phyloP scores from a whole-genome alignment of 2,329 filamentous ascomycete genomes.

The Chrysoporthe deuterocubensis region DNA sequence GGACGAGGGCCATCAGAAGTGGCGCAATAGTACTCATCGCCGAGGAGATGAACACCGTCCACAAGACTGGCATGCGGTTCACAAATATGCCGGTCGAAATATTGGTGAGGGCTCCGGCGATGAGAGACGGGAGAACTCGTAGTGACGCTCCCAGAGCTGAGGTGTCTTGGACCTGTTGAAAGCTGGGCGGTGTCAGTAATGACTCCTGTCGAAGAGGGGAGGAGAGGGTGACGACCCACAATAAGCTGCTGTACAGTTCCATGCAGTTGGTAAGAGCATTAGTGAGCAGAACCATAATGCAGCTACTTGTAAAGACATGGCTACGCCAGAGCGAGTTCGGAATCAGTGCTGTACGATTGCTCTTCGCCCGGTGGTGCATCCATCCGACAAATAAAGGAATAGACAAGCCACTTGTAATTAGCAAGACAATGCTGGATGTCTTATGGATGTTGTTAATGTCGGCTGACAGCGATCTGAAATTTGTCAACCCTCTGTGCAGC shows the following conservation, averaged over 20 bases:
- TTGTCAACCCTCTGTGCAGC: neutral
- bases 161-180: conserved; percentile 53
- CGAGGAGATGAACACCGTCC: conserved; percentile 45
- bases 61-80: conserved; percentile 45
- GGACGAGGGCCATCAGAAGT: conserved; percentile 58
- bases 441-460: conserved; percentile 46
- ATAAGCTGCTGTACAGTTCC: conserved; percentile 53
- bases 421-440: conserved; percentile 48
- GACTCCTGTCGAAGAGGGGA: conserved; percentile 17
- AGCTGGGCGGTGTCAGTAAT: conserved; percentile 37
- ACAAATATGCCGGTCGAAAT: conserved; percentile 51
- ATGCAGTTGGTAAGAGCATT: conserved; percentile 51
- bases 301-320: conserved; percentile 57
- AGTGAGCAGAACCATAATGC: conserved; percentile 52
- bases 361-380: conserved; percentile 53
- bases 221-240: conserved; percentile 40
- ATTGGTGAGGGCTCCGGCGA: conserved; percentile 49
- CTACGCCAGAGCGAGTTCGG: conserved; percentile 68
- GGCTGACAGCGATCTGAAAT: conserved; percentile 42
- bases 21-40: conserved; percentile 50
- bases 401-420: conserved; percentile 46
- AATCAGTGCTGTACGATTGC: conserved; percentile 57
- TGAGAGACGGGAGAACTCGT: conserved; percentile 49
- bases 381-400: conserved; percentile 57
- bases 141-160: conserved; percentile 50